Evolutionary conservation across 768 basidiomycete species (phyloP).

Genomic region (Punctularia strigosozonata): DNA sequence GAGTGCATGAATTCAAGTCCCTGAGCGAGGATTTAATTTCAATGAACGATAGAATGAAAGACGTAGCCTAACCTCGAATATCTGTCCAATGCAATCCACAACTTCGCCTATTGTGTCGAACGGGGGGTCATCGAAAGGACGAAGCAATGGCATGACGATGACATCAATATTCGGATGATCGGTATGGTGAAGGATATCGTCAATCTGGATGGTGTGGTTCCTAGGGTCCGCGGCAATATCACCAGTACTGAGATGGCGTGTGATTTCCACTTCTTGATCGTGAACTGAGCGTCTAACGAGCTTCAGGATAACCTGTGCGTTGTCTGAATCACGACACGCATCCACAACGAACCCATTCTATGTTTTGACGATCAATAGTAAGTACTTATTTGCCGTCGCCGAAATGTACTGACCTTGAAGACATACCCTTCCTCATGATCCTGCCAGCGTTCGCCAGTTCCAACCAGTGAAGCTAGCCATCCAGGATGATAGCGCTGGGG

Average conservation of each 20-base stretch:
- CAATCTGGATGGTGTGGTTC: conserved; percentile 8
- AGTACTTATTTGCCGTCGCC: too few relatives aligned
- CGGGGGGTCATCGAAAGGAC: conserved; percentile 23
- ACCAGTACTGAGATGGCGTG: background rate
- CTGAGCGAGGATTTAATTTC: too few relatives aligned
- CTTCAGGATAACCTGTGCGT: too few relatives aligned
- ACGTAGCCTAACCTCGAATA: conserved; percentile 4
- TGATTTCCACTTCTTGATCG: conserved; percentile 28
- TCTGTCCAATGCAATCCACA: conserved; percentile 7
- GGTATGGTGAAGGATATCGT: conserved; percentile 13
- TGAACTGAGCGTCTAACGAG: too few relatives aligned
- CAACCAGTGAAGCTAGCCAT: background rate
- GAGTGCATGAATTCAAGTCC: conserved; percentile 22
- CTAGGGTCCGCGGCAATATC: background rate
- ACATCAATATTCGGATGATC: conserved; percentile 6
- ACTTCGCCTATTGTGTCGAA: conserved; percentile 11
- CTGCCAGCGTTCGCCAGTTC: background rate
- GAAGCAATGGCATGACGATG: conserved; percentile 25
- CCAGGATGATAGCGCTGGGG: background rate
- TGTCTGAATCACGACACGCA: too few relatives aligned
- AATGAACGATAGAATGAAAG: too few relatives aligned
- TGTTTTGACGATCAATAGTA: too few relatives aligned
- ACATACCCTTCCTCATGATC: too few relatives aligned
- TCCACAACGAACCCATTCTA: too few relatives aligned
- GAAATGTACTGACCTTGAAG: too few relatives aligned